Evolutionary conservation across 2,329 filamentous ascomycete genomes (phyloP), one percentile per base, ranked within the genome.

Genomic region (Colletotrichum sp.): DNA sequence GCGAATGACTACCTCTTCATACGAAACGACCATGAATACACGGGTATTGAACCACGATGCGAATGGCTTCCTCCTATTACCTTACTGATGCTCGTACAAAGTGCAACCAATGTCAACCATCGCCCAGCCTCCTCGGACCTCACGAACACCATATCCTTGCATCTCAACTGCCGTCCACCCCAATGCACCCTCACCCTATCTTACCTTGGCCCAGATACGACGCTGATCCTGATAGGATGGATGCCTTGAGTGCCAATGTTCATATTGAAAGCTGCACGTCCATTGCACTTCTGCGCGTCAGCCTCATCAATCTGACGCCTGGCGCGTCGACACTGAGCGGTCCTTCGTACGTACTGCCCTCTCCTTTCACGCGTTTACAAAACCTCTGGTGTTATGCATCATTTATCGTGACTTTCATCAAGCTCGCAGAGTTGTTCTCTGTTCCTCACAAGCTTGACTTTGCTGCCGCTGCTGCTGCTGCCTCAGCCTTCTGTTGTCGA

Each of bases 401-500:
- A 64, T 27, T 27, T 16, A 44, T 32, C 36, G 15, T 27, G 34
- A 16, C 36, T 28, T 52, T 39, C n/a, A 7, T 30, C 34, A 9
- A 32, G 30, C 59, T 52, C n/a, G 28, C 30, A n/a, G 19, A 27
- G 13, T 39, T 44, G 30, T 28, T 55, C 52, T 27, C 66, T 8
- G 25, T 44, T n/a, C 34, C 30, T 57, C 32, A 60, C 9, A 70
- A 16, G 28, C 68, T 61, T 22, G 71, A 52, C 64, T 32, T 76
- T 3, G 71, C 59, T 28, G 34, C 48, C 3, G 55, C 15, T 15
- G 55, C 22, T 3, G 55, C 22, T 3, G 34, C 48, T 3, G 57
- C n/a, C 9, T 73, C 74, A 2, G 88, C 87, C 72, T 84, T 87
- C 74, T 86, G 86, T 81, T 87, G 86, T 69, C 94, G 88, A 79